Conservation (phyloP, 306 rosid species). For the Neltuma alba region DNA sequence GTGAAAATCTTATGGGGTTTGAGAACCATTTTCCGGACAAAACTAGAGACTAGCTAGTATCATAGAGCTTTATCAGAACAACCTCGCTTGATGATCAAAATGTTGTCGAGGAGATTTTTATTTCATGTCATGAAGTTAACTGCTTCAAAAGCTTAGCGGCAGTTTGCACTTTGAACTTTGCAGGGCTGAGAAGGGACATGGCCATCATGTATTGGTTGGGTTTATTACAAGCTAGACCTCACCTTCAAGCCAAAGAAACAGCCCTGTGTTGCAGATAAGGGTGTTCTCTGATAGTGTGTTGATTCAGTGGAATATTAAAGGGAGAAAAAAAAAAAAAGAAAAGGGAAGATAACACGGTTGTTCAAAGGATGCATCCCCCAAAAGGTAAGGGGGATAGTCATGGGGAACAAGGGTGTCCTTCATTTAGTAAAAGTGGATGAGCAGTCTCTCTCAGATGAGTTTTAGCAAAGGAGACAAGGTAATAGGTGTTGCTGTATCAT, state of each 20-base stretch:
- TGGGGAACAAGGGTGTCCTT: conserved; percentile 53
- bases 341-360: conserved; percentile 32
- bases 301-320: conserved; percentile 7
- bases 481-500: conserved; percentile 46
- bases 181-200: background rate
- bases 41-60: background rate
- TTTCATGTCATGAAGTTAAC: background rate
- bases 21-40: background rate
- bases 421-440: conserved; percentile 48
- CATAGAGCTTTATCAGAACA: background rate
- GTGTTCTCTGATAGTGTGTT: conserved; percentile 1
- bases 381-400: conserved; percentile 23
- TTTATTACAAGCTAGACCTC: background rate
- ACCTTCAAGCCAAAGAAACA: background rate
- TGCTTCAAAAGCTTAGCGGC: background rate
- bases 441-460: conserved; percentile 54
- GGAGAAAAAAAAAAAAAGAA: too few relatives aligned
- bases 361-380: conserved; percentile 31
- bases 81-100: background rate
- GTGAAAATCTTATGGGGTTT: background rate
- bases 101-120: background rate
- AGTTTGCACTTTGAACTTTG: background rate
- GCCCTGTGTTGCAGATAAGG: conserved; percentile 10
- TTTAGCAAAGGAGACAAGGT: conserved; percentile 53
- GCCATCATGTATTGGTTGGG: conserved; percentile 4